Evolutionary conservation across 805 yeast genomes (phyloP).

Genomic region (Schwanniomyces occidentalis): DNA sequence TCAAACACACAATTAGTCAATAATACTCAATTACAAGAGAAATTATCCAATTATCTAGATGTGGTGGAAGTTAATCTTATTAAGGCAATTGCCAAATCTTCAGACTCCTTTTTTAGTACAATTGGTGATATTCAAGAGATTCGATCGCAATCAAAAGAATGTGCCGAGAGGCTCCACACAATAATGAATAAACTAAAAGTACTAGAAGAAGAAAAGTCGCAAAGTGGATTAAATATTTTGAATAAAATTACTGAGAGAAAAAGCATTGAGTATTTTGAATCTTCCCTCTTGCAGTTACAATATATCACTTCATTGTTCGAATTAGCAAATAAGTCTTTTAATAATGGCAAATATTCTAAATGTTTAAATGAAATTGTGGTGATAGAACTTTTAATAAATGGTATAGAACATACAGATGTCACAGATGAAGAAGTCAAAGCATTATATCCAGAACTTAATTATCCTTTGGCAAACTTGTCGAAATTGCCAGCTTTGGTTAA

Average conservation of each 20-base stretch:
- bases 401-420: slow-evolving; percentile 15
- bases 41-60: slow-evolving; percentile 79
- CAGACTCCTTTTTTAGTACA: slow-evolving; percentile 82
- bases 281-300: slow-evolving; percentile 55
- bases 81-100: slow-evolving; percentile 79
- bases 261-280: slow-evolving; percentile 64
- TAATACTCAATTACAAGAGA: slow-evolving; percentile 67
- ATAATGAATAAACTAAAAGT: slow-evolving; percentile 47
- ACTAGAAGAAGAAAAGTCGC: slow-evolving; percentile 51
- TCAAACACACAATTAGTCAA: slow-evolving; percentile 40
- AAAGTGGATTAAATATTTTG: slow-evolving; percentile 50
- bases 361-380: slow-evolving; percentile 61
- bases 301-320: slow-evolving; percentile 28
- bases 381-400: slow-evolving; percentile 54
- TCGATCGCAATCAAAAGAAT: slow-evolving; percentile 50
- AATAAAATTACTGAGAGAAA: slow-evolving; percentile 51
- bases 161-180: slow-evolving; percentile 47
- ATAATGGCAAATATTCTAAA: slow-evolving; percentile 46
- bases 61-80: slow-evolving; percentile 79
- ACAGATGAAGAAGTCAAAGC: slow-evolving; percentile 14
- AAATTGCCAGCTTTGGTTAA: slow-evolving; percentile 50
- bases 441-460: slow-evolving; percentile 22
- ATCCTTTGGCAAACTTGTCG: slow-evolving; percentile 42
- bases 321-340: slow-evolving; percentile 41
- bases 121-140: slow-evolving; percentile 74